phyloP scores from a whole-genome alignment of 2,329 filamentous ascomycete genomes.

The Magnaporthales sp. region DNA sequence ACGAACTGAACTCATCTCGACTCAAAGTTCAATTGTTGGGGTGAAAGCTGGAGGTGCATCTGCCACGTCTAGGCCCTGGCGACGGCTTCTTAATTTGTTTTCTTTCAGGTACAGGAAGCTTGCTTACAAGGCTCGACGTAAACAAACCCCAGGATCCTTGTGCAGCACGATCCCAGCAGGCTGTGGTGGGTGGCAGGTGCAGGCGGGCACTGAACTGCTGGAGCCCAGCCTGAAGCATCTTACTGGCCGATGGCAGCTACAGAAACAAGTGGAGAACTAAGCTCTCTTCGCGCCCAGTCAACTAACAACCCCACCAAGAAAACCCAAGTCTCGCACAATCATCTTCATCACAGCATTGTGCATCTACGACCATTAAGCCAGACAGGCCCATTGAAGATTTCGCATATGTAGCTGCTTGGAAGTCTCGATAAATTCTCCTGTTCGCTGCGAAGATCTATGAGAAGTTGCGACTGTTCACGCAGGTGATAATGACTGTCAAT shows the following conservation, averaged over 20 bases:
- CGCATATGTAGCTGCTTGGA: not conserved
- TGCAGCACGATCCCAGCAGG: not conserved
- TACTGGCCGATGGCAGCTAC: not conserved
- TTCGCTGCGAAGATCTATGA: not conserved
- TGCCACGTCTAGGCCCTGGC: not conserved
- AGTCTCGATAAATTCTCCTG: not conserved
- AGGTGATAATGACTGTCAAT: conserved; percentile 28
- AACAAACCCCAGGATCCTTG: not conserved
- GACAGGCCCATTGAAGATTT: not conserved
- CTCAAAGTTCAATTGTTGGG: not conserved
- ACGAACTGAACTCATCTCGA: not conserved
- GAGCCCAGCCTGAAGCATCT: not conserved
- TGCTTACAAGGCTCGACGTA: not conserved
- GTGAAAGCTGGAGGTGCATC: not conserved
- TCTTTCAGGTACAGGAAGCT: not conserved
- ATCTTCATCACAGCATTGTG: not conserved
- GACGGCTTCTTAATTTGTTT: not conserved
- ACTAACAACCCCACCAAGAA: not conserved
- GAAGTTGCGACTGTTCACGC: not conserved
- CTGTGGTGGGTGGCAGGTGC: not conserved
- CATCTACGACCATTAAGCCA: not conserved
- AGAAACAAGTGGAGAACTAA: not conserved
- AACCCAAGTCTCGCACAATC: not conserved
- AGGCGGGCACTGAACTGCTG: not conserved
- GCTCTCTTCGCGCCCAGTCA: not conserved